These are phyloP conservation scores for Pachyrhizus erosus DNA, from an alignment of 306 rosid genomes.

Conservation along the genomic window DNA sequence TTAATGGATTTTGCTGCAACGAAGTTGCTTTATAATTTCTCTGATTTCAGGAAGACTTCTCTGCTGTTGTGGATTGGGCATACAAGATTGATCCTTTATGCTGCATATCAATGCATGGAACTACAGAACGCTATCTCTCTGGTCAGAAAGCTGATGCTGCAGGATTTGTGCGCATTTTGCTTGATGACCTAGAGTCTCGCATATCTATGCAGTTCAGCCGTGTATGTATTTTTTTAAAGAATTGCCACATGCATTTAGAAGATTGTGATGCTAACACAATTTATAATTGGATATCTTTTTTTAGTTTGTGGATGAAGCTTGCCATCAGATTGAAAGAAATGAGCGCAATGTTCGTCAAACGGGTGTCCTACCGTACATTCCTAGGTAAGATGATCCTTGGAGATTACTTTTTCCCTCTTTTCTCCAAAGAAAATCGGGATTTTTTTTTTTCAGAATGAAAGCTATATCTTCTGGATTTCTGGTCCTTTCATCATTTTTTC, in stretches of 20 bases:
- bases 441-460: neutral
- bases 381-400: conserved; percentile 63
- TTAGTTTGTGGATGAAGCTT: conserved; percentile 93
- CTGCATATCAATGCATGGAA: conserved; percentile 98
- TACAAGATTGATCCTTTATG: conserved; percentile 93
- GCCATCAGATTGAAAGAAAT: conserved; percentile 90
- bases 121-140: conserved; percentile 91
- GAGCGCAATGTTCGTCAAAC: conserved; percentile 85
- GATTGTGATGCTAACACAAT: conserved; percentile 38
- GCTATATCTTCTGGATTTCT: neutral
- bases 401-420: conserved; percentile 29
- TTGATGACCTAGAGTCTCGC: conserved; percentile 85
- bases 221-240: conserved; percentile 56
- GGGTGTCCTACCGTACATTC: conserved; percentile 87
- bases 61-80: conserved; percentile 94
- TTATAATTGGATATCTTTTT: conserved; percentile 40
- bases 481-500: neutral
- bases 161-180: conserved; percentile 89
- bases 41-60: conserved; percentile 89
- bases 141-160: conserved; percentile 96
- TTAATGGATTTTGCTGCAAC: conserved; percentile 35
- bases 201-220: conserved; percentile 81
- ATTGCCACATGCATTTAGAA: conserved; percentile 33
- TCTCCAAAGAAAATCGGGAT: conserved; percentile 4
- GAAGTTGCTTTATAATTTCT: conserved; percentile 29